These are phyloP conservation scores for Dacryopinax spathularia DNA, from an alignment of 768 basidiomycete genomes.

Conservation along the genomic window DNA sequence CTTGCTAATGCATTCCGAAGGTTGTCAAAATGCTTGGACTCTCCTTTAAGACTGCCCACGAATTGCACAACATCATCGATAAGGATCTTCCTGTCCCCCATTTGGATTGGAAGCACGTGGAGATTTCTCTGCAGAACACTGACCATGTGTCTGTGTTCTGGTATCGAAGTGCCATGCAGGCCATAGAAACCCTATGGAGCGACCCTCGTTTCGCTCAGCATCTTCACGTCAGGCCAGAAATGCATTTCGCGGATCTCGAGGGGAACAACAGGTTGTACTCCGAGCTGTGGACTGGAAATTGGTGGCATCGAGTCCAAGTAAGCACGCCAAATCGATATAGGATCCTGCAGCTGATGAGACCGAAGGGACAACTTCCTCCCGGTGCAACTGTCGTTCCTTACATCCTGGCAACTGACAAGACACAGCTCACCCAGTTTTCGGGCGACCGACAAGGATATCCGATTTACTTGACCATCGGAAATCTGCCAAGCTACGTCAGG, in stretches of 20 bases:
- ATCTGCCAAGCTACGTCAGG: conserved; percentile 28
- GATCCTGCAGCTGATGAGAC: no score
- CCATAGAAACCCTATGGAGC: background rate
- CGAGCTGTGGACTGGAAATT: background rate
- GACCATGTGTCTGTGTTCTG: background rate
- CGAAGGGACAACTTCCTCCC: no score
- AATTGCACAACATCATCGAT: background rate
- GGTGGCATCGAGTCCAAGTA: background rate
- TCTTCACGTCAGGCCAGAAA: background rate
- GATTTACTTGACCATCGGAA: conserved; percentile 33
- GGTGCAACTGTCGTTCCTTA: background rate
- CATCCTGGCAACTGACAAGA: background rate
- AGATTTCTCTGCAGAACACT: background rate
- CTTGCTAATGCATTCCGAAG: background rate
- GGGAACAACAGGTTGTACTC: background rate
- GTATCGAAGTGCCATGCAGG: background rate
- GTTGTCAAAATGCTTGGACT: background rate
- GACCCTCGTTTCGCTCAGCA: background rate
- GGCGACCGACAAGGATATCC: conserved; percentile 22
- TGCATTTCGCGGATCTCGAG: background rate
- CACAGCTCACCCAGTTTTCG: background rate
- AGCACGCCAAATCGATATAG: no score
- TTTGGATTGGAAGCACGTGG: background rate
- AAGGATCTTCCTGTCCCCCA: background rate
- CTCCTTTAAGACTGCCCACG: background rate